Conservation (phyloP, 805 yeast species). For the Brettanomyces anomalus region DNA sequence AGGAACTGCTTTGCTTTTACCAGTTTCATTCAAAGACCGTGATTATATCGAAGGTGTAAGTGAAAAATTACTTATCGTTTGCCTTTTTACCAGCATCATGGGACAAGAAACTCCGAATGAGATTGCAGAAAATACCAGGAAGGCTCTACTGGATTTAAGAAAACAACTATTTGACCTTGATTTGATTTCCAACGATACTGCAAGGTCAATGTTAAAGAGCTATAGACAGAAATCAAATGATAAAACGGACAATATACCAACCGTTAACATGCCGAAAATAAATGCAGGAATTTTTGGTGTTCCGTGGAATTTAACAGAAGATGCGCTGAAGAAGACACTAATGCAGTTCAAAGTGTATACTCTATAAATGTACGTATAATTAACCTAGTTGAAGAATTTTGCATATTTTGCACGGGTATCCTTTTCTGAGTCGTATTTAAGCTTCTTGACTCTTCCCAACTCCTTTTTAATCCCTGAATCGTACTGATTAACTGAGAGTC, state of each 20-base stretch:
- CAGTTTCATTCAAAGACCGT: slow-evolving; percentile 22
- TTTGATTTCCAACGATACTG: not conserved
- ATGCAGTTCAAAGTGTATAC: slow-evolving; percentile 39
- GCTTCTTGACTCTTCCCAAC: slow-evolving; percentile 30
- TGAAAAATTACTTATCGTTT: slow-evolving; percentile 36
- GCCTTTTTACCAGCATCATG: slow-evolving; percentile 62
- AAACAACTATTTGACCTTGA: slow-evolving; percentile 24
- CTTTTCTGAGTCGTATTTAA: slow-evolving; percentile 34
- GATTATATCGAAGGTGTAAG: slow-evolving; percentile 23
- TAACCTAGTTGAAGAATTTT: slow-evolving; percentile 40
- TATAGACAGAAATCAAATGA: too few species aligned
- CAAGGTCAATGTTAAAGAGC: not conserved
- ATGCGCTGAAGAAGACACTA: slow-evolving; percentile 29
- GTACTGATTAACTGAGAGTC: slow-evolving; percentile 32
- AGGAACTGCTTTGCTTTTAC: slow-evolving; percentile 47
- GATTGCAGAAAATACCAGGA: slow-evolving; percentile 42
- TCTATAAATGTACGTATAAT: slow-evolving; percentile 16
- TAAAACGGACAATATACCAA: not conserved
- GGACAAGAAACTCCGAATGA: slow-evolving; percentile 39
- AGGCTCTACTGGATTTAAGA: slow-evolving; percentile 39
- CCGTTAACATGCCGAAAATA: slow-evolving; percentile 62
- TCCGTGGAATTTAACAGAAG: slow-evolving; percentile 69
- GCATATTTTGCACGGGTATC: slow-evolving; percentile 48
- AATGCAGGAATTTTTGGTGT: slow-evolving; percentile 75
- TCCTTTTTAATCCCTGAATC: slow-evolving; percentile 44